A percentile compares a stretch with the other conserved stretches of the same genome.
phyloP scores from a whole-genome alignment of 148 eudicot species.

The Arctostaphylos glauca region DNA sequence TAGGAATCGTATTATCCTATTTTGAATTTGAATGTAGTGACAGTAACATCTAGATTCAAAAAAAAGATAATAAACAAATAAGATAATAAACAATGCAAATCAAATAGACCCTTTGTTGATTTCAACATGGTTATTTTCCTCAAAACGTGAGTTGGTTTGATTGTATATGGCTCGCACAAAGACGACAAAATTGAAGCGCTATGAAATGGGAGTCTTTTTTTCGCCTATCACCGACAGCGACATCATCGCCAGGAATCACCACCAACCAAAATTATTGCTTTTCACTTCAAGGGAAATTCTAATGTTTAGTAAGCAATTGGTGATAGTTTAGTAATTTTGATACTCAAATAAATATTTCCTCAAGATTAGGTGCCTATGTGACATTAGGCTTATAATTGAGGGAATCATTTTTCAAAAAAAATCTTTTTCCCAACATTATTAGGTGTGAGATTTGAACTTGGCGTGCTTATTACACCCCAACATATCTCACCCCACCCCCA shows the following conservation, averaged over 20 bases:
- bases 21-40: too few relatives aligned
- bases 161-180: too few relatives aligned
- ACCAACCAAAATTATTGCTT: not conserved
- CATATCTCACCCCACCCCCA: not conserved
- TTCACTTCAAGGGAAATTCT: not conserved
- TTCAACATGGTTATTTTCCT: not conserved
- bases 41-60: too few relatives aligned
- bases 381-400: not conserved
- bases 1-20: too few relatives aligned
- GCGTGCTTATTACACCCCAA: constrained; percentile 2
- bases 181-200: too few relatives aligned
- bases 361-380: not conserved
- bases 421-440: not conserved
- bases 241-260: not conserved
- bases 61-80: not conserved
- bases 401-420: not conserved
- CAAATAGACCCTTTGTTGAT: not conserved
- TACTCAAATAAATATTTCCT: not conserved
- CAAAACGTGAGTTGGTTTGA: not conserved
- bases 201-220: too few relatives aligned
- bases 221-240: not conserved
- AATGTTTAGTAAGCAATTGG: not conserved
- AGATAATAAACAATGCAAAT: not conserved
- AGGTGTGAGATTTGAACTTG: not conserved
- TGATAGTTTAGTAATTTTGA: too few relatives aligned